phyloP scores from a whole-genome alignment of 106 monocot species.

The Chionographis japonica region DNA sequence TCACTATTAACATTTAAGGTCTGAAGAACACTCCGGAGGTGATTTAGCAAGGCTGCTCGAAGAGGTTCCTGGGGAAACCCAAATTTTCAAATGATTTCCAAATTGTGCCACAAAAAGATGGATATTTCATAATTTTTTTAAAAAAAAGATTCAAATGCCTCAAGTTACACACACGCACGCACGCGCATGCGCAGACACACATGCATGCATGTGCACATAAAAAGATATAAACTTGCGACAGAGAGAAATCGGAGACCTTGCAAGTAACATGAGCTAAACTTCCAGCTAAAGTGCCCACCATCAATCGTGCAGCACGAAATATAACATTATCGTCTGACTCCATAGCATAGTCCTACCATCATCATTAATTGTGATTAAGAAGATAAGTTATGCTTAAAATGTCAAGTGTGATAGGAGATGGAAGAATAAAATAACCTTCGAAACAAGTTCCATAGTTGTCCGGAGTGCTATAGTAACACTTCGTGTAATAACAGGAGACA shows the following conservation, averaged over 20 bases:
- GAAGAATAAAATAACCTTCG: constrained; percentile 56
- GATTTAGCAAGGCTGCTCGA: constrained; percentile 64
- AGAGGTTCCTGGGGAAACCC: constrained; percentile 69
- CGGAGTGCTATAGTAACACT: constrained; percentile 95
- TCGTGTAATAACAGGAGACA: constrained; percentile 85
- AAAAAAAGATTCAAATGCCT: too few species aligned
- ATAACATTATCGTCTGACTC: constrained; percentile 80
- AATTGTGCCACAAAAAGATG: not conserved
- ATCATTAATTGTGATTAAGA: constrained; percentile 4
- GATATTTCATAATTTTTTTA: too few species aligned
- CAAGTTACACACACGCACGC: too few species aligned
- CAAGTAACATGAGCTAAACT: constrained; percentile 98
- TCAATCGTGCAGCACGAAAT: constrained; percentile 71
- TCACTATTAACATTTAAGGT: constrained; percentile 48
- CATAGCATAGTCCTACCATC: constrained; percentile 76
- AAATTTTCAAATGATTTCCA: not conserved
- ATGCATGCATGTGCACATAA: not conserved
- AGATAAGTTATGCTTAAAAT: constrained; percentile 2
- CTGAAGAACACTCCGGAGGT: constrained; percentile 71
- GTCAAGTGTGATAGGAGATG: not conserved
- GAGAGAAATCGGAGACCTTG: constrained; percentile 55
- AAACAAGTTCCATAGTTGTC: constrained; percentile 89
- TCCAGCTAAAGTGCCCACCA: constrained; percentile 90
- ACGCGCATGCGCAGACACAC: too few species aligned
- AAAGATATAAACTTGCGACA: not conserved